A percentile compares a stretch with the other conserved stretches of the same genome.
Evolutionary conservation across 169 alveolate genomes (phyloP).

Genomic region (Perkinsus olseni): DNA sequence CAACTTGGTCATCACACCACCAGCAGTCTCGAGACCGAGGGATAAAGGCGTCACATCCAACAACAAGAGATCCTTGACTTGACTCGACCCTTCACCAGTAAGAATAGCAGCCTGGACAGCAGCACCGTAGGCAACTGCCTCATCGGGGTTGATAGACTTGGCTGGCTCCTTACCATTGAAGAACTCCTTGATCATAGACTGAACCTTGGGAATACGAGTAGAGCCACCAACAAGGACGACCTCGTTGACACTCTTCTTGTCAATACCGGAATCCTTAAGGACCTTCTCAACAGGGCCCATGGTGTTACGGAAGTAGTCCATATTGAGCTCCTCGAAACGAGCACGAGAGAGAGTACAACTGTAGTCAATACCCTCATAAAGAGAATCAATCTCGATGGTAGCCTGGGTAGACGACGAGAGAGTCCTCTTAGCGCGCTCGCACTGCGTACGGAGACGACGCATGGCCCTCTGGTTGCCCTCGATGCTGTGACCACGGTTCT

Average conservation of each 20-base stretch:
- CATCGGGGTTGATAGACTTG: constrained; percentile 86
- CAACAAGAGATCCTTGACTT: constrained; percentile 76
- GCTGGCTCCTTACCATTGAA: constrained; percentile 86
- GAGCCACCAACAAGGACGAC: constrained; percentile 97
- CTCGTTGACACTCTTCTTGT: constrained; percentile 84
- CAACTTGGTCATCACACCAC: constrained; percentile 85
- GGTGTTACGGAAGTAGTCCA: constrained; percentile 87
- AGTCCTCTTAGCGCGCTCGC: constrained; percentile 96
- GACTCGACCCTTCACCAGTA: constrained; percentile 79
- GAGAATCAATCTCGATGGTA: constrained; percentile 89
- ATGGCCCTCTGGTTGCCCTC: constrained; percentile 79
- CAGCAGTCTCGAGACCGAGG: constrained; percentile 90
- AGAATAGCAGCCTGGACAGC: constrained; percentile 88
- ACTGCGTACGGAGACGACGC: constrained; percentile 89
- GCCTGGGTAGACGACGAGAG: constrained; percentile 91
- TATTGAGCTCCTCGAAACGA: constrained; percentile 92
- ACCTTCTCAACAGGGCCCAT: constrained; percentile 92
- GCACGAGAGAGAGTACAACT: constrained; percentile 89
- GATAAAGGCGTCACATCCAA: constrained; percentile 87
- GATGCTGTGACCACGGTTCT: constrained; percentile 74
- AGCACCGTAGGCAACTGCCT: constrained; percentile 93
- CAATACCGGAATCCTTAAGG: constrained; percentile 83
- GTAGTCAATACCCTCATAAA: constrained; percentile 90
- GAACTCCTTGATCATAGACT: constrained; percentile 76
- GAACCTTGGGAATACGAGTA: constrained; percentile 92